Evolutionary conservation across 2,329 filamentous ascomycete genomes (phyloP).

Genomic region (Aureobasidium sp.): DNA sequence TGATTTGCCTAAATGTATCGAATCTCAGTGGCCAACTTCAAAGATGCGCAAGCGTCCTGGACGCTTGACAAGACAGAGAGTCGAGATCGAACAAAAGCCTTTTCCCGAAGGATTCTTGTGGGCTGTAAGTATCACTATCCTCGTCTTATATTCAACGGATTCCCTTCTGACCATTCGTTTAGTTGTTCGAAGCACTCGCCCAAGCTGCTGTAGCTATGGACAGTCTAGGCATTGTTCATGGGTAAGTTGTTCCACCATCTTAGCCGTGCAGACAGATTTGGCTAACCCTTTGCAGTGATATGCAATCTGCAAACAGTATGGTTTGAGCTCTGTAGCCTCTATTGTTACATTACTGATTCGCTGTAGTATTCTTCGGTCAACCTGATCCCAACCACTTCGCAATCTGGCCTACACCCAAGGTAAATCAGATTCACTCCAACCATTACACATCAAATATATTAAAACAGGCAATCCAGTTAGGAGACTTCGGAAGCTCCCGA

Average conservation of each 20-base stretch:
- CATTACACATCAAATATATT: neutral
- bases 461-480: neutral
- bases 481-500: slow-evolving; percentile 1
- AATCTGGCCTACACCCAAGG: neutral
- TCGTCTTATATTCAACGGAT: neutral
- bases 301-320: neutral
- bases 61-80: neutral
- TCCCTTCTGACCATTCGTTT: neutral
- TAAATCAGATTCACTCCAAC: neutral
- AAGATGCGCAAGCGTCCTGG: neutral
- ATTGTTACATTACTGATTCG: neutral
- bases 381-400: neutral
- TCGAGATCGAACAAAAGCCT: neutral
- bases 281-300: neutral
- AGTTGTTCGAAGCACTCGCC: slow-evolving; percentile 8
- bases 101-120: slow-evolving; percentile 8
- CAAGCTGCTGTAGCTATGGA: slow-evolving; percentile 8
- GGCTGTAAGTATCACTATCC: neutral
- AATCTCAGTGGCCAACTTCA: neutral
- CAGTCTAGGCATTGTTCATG: neutral
- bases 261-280: too few species aligned
- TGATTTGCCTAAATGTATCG: neutral
- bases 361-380: neutral
- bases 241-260: neutral
- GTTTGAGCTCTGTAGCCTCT: too few species aligned